Evolutionary conservation across 1,284 basidiomycete genomes (phyloP).

Genomic region (Ustilago xerochloae): DNA sequence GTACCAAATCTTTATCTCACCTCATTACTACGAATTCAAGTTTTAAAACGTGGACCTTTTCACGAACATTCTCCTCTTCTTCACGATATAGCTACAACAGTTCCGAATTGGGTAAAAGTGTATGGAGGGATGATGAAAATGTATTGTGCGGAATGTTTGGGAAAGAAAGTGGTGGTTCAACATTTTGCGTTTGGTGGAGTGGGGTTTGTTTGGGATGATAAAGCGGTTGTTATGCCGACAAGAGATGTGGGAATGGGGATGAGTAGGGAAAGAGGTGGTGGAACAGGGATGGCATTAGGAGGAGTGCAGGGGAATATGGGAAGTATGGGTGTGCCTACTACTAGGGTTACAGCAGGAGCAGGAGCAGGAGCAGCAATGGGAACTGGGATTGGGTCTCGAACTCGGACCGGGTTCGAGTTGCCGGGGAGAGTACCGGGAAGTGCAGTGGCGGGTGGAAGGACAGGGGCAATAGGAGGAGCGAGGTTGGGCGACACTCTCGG

Average conservation of each 20-base stretch:
- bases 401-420: too few relatives aligned
- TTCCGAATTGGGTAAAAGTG: conserved; percentile 88
- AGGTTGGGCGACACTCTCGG: conserved; percentile 12
- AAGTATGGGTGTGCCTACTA: conserved; percentile 40
- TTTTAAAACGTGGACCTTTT: conserved; percentile 58
- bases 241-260: not conserved
- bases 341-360: conserved; percentile 1
- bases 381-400: too few relatives aligned
- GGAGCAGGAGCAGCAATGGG: not conserved
- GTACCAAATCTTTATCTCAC: conserved; percentile 65
- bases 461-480: not conserved
- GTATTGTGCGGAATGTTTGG: conserved; percentile 95
- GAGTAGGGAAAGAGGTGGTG: not conserved
- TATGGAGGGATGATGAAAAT: conserved; percentile 92
- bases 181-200: conserved; percentile 82
- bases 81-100: conserved; percentile 83
- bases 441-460: not conserved
- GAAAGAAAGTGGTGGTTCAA: conserved; percentile 95
- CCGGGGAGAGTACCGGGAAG: not conserved
- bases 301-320: conserved; percentile 28
- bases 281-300: conserved; percentile 27
- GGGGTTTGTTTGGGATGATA: conserved; percentile 40
- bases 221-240: not conserved
- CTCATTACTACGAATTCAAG: conserved; percentile 75
- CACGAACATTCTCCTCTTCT: conserved; percentile 76